These are phyloP conservation scores for Diaporthe nobilis DNA, from an alignment of 2,329 filamentous ascomycete species.

Conservation along the genomic window DNA sequence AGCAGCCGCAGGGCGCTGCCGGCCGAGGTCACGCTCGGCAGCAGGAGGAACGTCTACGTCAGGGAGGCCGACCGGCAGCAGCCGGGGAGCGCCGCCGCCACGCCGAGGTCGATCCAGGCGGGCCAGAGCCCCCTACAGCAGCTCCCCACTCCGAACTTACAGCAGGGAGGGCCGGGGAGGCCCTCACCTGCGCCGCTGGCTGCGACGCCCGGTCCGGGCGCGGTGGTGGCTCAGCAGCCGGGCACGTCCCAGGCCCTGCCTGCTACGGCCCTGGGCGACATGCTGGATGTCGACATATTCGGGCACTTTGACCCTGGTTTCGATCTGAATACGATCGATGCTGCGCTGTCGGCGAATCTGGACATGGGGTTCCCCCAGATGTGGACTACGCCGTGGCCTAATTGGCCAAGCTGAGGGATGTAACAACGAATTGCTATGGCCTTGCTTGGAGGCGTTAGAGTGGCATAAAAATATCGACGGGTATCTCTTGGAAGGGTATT, in stretches of 20 bases:
- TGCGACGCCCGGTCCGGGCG: neutral
- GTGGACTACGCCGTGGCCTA: slow-evolving; percentile 54
- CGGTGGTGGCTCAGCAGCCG: neutral
- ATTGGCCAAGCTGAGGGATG: slow-evolving; percentile 12
- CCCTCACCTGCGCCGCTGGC: neutral
- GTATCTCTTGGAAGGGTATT: no score
- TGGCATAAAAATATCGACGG: neutral
- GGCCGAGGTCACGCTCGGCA: slow-evolving; percentile 11
- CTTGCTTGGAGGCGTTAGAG: neutral
- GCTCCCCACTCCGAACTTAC: neutral
- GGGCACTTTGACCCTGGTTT: slow-evolving; percentile 69
- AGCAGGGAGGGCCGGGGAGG: neutral
- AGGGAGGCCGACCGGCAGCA: slow-evolving; percentile 6
- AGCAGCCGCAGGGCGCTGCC: slow-evolving; percentile 44
- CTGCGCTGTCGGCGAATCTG: slow-evolving; percentile 67
- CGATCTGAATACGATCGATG: slow-evolving; percentile 67
- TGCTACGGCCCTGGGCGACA: slow-evolving; percentile 44
- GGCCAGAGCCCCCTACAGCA: neutral
- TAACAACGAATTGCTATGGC: no score
- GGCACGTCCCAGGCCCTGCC: slow-evolving; percentile 32
- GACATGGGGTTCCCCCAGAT: slow-evolving; percentile 68
- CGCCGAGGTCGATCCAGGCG: slow-evolving; percentile 1
- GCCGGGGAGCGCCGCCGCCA: neutral
- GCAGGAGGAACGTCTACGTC: neutral
- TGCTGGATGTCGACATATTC: slow-evolving; percentile 68